Base-by-base conservation (phyloP, 1,284 basidiomycete genomes). In the Irpex sp. region DNA sequence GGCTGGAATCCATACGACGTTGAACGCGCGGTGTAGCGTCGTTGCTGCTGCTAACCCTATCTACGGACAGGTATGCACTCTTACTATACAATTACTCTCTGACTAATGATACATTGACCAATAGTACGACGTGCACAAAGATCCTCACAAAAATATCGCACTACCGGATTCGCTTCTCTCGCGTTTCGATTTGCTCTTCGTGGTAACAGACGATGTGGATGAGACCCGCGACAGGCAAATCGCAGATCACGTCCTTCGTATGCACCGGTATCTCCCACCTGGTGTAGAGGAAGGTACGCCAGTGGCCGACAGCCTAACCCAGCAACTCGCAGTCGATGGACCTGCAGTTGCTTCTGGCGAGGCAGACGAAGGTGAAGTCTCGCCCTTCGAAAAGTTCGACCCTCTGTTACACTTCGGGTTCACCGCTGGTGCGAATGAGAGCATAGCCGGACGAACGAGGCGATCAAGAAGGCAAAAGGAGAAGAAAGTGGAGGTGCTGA, bases 31-130 rank as follows among this genome's bases (percentile, higher is more conserved):
- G 49, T 99, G 97, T 77, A 97, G 94, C 69, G 97, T 99, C 43
- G 89, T 99, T 55, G 97, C 97, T 5, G 97, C 97, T 33, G 97
- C 97, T 53, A 99, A 99, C 77, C 97, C 97, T 0, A 98, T 99
- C 69, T 99, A 99, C 73, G 97, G 97, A 56, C 97, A 98, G 80
- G 93, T 92, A 70, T 71, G 84, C 74, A 3, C 8, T 58, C 36
- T 37, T 19, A 36, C 31, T 19, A 21, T n/a, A 19, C 26, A 56
- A n/a, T 26, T 0, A 13, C 7, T 33, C 9, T 33, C 6, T 3
- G 31, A 33, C 8, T 55, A 26, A 13, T 55, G 26, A 33, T 19
- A 26, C 17, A 13, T 54, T 61, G 19, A 15, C 39, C 26, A 33
- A 8, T 26, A 97, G 93, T 99, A 99, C 76, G 97, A 99, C 77